Evolutionary conservation across 768 basidiomycete species (phyloP), one percentile per base, ranked within the genome.

Genomic region (Baorangia bicolor): DNA sequence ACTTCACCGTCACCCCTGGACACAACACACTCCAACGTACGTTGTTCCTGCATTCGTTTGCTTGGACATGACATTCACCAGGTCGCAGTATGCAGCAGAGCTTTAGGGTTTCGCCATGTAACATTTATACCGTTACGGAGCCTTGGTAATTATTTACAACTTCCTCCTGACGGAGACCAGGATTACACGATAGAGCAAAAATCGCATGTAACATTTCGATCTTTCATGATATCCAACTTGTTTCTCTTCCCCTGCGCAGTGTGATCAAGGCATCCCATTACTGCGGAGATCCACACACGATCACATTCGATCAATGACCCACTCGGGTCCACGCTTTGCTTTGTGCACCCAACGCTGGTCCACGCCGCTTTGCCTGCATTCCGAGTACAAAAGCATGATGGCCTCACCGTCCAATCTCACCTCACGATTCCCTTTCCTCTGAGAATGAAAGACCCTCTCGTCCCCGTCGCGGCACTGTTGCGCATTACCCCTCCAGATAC

Each of bases 1-100:
- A 58, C 49, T 2, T 58, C 69, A 4, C 59, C 67, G 12, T 33
- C 49, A 30, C 37, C 59, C 10, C 40, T 47, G 51, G 49, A 63
- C 28, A 42, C 51, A 10, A 40, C 55, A 18, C 56, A 58, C 20
- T 27, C 63, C 38, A 63, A 30, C 16, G 65, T 68, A 30, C 44
- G 67, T 64, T 11, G 13, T 14, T 11, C 21, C 9, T 4, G 20
- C 35, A 5, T 45, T 18, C 21, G 8, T 13, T 18, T 12, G n/a
- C 12, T 33, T 10, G 25, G 6, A 28, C 11, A 9, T n/a, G 39
- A 4, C 16, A 30, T 50, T 64, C 4, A 64, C 56, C 9, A 8
- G 27, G 10, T 2, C 37, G 13, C 48, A 68, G 66, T 64, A 62
- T 30, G 67, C 66, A 50, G 67, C 66, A 33, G 66, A 68, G 30